Conservation (phyloP, 75 land plant species). For the Ceratopteris richardii region DNA sequence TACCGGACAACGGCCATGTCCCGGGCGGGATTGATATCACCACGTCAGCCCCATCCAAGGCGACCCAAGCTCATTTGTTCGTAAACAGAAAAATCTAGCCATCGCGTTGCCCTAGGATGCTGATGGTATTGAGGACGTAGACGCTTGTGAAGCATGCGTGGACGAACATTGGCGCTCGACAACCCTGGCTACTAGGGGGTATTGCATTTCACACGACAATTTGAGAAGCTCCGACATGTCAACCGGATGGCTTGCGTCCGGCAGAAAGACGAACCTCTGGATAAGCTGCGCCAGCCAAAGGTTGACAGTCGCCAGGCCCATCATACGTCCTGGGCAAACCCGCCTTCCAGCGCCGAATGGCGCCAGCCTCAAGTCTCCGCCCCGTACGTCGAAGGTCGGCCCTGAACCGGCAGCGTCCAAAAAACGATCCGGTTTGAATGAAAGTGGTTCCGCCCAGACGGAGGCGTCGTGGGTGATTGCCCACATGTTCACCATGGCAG, state of each 20-base stretch:
- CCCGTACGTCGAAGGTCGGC: neutral
- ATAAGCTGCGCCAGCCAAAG: constrained; percentile 71
- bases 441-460: constrained; percentile 27
- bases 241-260: constrained; percentile 18
- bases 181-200: constrained; percentile 17
- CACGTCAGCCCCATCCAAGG: no score
- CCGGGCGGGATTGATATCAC: no score
- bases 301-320: constrained; percentile 59
- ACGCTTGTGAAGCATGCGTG: no score
- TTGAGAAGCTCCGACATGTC: constrained; percentile 48
- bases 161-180: no score
- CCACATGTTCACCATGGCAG: constrained; percentile 66
- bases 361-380: constrained; percentile 40
- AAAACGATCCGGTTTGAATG: constrained; percentile 44
- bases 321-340: constrained; percentile 71
- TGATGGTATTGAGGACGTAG: no score
- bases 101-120: no score
- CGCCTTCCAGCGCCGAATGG: constrained; percentile 91
- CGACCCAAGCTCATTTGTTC: no score
- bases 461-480: constrained; percentile 37
- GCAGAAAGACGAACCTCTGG: constrained; percentile 59
- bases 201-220: constrained; percentile 42
- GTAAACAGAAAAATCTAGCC: no score
- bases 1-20: no score
- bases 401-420: neutral